phyloP scores from a whole-genome alignment of 805 yeast species.

The Cyberlindnera maritima region DNA sequence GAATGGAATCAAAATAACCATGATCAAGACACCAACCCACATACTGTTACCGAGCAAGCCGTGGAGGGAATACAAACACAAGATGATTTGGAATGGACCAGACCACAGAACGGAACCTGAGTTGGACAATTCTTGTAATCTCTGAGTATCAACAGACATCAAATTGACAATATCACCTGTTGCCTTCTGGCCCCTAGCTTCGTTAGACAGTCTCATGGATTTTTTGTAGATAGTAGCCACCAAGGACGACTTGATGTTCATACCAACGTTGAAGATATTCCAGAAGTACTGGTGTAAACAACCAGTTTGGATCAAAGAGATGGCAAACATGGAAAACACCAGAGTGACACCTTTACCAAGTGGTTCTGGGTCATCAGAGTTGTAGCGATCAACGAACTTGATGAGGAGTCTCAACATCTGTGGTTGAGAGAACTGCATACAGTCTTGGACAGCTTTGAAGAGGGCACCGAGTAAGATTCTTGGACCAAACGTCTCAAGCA shows the following conservation, averaged over 20 bases:
- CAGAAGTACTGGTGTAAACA: slow-evolving; percentile 77
- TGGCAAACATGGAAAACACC: slow-evolving; percentile 69
- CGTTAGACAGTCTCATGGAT: slow-evolving; percentile 65
- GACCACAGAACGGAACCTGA: slow-evolving; percentile 84
- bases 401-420: slow-evolving; percentile 71
- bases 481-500: slow-evolving; percentile 67
- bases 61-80: slow-evolving; percentile 74
- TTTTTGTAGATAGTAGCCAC: slow-evolving; percentile 68
- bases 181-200: slow-evolving; percentile 64
- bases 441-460: slow-evolving; percentile 76
- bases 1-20: slow-evolving; percentile 75
- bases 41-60: slow-evolving; percentile 79
- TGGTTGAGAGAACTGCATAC: slow-evolving; percentile 81
- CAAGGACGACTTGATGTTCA: slow-evolving; percentile 68
- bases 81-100: slow-evolving; percentile 82
- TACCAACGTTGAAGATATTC: slow-evolving; percentile 71
- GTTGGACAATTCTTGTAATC: slow-evolving; percentile 80
- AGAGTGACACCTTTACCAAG: slow-evolving; percentile 73
- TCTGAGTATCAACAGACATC: slow-evolving; percentile 91
- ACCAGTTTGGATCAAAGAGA: slow-evolving; percentile 75
- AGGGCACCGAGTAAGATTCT: slow-evolving; percentile 66
- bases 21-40: slow-evolving; percentile 92
- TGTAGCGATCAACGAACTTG: slow-evolving; percentile 48
- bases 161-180: slow-evolving; percentile 94
- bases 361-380: slow-evolving; percentile 43